Evolutionary conservation across 1,284 basidiomycete genomes (phyloP).

Genomic region (Ceratobasidium sp.): DNA sequence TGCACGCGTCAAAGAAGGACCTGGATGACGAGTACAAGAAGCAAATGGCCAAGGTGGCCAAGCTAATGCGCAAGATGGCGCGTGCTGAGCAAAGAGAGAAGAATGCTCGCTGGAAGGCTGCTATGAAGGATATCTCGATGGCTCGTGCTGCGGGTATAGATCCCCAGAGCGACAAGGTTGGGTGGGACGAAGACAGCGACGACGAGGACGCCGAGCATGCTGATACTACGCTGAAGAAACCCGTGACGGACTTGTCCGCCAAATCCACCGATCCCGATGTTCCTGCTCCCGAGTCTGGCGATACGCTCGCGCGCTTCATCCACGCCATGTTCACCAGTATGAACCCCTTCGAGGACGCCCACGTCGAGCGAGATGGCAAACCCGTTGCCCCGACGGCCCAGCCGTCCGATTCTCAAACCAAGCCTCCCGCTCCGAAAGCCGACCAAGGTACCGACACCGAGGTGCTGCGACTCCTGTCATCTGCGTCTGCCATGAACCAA

Average conservation of each 20-base stretch:
- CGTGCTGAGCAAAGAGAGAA: constrained; percentile 40
- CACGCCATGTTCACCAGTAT: constrained; percentile 42
- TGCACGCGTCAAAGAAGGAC: constrained; percentile 1
- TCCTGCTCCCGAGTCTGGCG: constrained; percentile 31
- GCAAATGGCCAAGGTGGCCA: constrained; percentile 39
- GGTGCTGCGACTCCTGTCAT: constrained; percentile 44
- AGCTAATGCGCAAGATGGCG: constrained; percentile 38
- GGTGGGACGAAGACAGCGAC: constrained; percentile 38
- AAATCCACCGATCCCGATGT: constrained; percentile 30
- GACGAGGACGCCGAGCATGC: constrained; percentile 13
- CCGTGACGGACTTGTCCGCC: constrained; percentile 28
- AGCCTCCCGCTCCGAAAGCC: not conserved
- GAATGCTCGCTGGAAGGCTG: constrained; percentile 40
- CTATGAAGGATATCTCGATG: constrained; percentile 32
- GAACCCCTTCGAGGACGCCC: constrained; percentile 38
- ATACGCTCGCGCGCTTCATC: constrained; percentile 41
- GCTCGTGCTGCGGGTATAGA: constrained; percentile 35
- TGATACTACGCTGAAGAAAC: constrained; percentile 19
- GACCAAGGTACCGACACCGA: constrained; percentile 37
- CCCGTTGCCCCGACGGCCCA: not conserved
- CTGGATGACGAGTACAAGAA: constrained; percentile 37
- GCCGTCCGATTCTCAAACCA: not conserved
- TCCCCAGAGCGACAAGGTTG: constrained; percentile 30
- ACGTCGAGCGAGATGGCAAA: constrained; percentile 20
- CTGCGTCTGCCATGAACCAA: constrained; percentile 47